Percentiles rank a stretch among this genome's conserved stretches.
Conservation (phyloP, 2,329 filamentous ascomycete species). For the Fusarium pseudocircinatum region DNA sequence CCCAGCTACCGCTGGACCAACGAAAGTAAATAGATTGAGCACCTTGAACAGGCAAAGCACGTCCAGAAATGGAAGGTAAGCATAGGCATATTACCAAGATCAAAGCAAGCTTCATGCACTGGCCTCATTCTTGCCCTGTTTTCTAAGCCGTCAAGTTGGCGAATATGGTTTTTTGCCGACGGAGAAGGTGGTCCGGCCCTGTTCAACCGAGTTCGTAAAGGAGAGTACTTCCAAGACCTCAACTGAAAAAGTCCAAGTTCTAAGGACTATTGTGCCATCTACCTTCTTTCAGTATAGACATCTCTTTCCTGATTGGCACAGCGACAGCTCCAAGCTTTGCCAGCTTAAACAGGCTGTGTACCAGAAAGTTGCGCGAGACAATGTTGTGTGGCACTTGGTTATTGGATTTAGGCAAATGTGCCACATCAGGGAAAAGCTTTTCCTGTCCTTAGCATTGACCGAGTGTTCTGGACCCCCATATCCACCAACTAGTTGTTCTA, state of each 20-base stretch:
- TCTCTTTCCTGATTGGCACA: background rate
- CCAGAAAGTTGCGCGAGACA: background rate
- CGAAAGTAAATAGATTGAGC: background rate
- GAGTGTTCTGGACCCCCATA: too few relatives aligned
- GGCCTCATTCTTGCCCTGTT: accelerated
- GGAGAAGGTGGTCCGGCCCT: accelerated
- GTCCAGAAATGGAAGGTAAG: accelerated
- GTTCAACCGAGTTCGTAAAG: background rate
- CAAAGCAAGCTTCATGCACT: accelerated
- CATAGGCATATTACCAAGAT: accelerated
- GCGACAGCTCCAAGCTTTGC: background rate
- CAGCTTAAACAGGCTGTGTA: background rate
- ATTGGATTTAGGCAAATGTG: background rate
- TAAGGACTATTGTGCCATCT: too few relatives aligned
- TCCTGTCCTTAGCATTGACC: background rate
- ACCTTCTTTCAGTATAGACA: accelerated
- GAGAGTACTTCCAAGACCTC: accelerated
- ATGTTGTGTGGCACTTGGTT: background rate
- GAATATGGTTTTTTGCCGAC: accelerated
- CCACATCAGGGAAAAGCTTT: background rate
- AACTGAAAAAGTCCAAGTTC: accelerated
- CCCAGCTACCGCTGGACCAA: background rate
- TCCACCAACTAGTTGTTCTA: too few relatives aligned
- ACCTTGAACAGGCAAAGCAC: accelerated
- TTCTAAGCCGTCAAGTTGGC: background rate